A percentile compares a stretch with the other conserved stretches of the same genome.
Conservation (phyloP, 2,329 filamentous ascomycete species). For the Stagonosporopsis chrysanthemi region DNA sequence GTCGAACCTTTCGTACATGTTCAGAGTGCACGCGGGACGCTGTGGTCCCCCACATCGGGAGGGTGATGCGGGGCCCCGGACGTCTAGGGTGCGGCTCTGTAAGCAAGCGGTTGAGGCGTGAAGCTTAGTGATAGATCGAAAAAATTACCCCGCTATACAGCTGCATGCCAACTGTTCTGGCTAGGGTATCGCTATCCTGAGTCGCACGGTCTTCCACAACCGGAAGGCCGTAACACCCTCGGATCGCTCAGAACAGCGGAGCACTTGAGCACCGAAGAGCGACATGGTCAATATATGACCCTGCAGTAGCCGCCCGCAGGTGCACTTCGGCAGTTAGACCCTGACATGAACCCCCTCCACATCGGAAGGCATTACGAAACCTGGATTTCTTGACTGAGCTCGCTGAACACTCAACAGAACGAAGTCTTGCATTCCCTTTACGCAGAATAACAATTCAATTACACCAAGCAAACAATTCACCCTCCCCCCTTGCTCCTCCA, state of each 20-base stretch:
- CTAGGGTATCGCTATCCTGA: not conserved
- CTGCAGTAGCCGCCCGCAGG: slow-evolving; percentile 5
- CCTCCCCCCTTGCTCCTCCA: not conserved
- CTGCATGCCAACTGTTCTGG: not conserved
- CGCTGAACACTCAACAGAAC: not conserved
- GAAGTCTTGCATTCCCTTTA: not conserved
- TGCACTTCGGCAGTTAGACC: slow-evolving; percentile 6
- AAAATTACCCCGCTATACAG: too few relatives aligned
- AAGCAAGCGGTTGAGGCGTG: not conserved
- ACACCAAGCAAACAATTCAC: not conserved
- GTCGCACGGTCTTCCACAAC: too few relatives aligned
- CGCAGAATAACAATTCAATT: not conserved
- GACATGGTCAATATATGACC: not conserved
- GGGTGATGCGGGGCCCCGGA: not conserved
- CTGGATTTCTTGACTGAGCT: not conserved
- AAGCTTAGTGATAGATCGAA: not conserved
- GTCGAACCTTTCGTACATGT: not conserved
- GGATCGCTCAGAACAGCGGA: not conserved
- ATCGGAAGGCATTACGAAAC: slow-evolving; percentile 5
- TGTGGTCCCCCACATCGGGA: slow-evolving; percentile 12
- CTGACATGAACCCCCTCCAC: slow-evolving; percentile 6
- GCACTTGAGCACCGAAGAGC: not conserved
- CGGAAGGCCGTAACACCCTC: not conserved
- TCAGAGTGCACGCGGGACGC: not conserved
- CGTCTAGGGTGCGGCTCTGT: not conserved